phyloP scores from a whole-genome alignment of 129 eudicot species.

The Erigeron canadensis region DNA sequence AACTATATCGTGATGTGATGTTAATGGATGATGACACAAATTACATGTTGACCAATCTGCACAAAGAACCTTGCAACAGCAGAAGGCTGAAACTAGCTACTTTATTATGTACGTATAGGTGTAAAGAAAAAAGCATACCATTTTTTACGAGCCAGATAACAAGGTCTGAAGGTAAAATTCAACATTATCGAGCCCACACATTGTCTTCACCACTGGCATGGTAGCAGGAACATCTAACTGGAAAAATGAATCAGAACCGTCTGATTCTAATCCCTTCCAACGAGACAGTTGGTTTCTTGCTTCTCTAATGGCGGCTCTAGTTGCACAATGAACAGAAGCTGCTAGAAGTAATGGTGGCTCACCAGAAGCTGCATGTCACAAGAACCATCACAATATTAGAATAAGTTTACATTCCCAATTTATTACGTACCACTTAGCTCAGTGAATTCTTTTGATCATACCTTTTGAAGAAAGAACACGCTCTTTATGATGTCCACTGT shows the following conservation, averaged over 20 bases:
- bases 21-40: background rate
- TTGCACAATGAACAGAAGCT: conserved; percentile 83
- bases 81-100: conserved; percentile 7
- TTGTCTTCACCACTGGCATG: conserved; percentile 83
- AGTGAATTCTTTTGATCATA: conserved; percentile 6
- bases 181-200: conserved; percentile 69
- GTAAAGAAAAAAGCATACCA: background rate
- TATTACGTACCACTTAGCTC: background rate
- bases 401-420: background rate
- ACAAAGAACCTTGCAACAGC: conserved; percentile 15
- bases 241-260: conserved; percentile 35
- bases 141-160: conserved; percentile 32
- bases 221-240: conserved; percentile 89
- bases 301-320: conserved; percentile 80
- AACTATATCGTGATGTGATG: background rate
- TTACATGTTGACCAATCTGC: background rate
- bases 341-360: conserved; percentile 95
- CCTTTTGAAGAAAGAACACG: conserved; percentile 96
- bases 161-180: conserved; percentile 56
- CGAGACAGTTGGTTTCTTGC: conserved; percentile 62
- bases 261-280: conserved; percentile 57
- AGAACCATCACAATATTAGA: background rate
- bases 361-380: conserved; percentile 68
- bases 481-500: conserved; percentile 77
- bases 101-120: conserved; percentile 7